These are phyloP conservation scores for Letharia lupina DNA, from an alignment of 495 filamentous ascomycete species.

Conservation along the genomic window DNA sequence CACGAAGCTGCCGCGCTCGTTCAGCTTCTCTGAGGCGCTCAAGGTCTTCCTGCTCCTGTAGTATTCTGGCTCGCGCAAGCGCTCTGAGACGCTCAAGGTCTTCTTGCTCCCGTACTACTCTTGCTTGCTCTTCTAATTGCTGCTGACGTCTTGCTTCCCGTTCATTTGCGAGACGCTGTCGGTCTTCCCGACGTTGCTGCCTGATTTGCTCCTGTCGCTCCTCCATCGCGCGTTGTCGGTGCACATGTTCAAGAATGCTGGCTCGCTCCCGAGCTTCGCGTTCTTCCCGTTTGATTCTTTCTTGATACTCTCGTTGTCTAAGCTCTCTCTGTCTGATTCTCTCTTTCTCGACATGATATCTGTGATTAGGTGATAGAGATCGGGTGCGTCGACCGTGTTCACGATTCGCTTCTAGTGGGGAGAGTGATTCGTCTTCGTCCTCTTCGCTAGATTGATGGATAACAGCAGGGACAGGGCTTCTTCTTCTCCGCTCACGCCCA, in stretches of 20 bases:
- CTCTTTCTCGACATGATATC: conserved; percentile 9
- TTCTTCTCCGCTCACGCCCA: conserved; percentile 1
- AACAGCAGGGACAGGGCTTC: neutral
- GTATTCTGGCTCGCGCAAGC: neutral
- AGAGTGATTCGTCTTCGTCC: conserved; percentile 10
- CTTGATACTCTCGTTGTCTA: neutral
- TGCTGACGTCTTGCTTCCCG: neutral
- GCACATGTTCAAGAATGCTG: neutral
- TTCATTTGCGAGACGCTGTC: neutral
- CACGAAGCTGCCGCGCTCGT: neutral
- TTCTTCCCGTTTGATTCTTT: conserved; percentile 3
- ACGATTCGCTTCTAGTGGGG: conserved; percentile 11
- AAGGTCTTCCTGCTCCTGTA: neutral
- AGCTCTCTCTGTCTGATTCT: conserved; percentile 1
- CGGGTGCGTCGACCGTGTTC: conserved; percentile 10
- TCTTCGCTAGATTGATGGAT: conserved; percentile 5
- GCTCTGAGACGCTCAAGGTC: neutral
- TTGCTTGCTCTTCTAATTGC: neutral
- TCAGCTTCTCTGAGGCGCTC: neutral
- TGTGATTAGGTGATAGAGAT: conserved; percentile 12
- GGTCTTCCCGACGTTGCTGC: neutral
- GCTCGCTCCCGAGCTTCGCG: conserved; percentile 19
- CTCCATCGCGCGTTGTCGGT: conserved; percentile 7
- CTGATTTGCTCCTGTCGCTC: neutral
- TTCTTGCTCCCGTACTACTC: neutral